A percentile compares a stretch with the other conserved stretches of the same genome.
Evolutionary conservation across 2,329 filamentous ascomycete genomes (phyloP).

Genomic region (Ophiocordyceps polyrhachis-furcata): DNA sequence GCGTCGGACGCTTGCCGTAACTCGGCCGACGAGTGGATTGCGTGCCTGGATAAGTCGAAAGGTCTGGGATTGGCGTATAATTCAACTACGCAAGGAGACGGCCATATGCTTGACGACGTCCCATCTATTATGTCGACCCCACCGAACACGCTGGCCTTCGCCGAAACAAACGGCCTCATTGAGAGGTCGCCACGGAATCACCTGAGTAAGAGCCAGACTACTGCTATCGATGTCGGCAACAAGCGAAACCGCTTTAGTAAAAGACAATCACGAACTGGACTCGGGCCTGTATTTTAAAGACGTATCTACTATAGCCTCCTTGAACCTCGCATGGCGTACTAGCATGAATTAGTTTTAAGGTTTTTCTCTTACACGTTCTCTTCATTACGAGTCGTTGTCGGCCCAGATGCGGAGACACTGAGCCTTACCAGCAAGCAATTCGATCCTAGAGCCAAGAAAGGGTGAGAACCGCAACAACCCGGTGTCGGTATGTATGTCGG

Average conservation of each 20-base stretch:
- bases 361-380: too few species aligned
- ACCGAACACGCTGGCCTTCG: slow-evolving; percentile 48
- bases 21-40: slow-evolving; percentile 80
- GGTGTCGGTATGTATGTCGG: too few species aligned
- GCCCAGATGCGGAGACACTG: too few species aligned
- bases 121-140: slow-evolving; percentile 59
- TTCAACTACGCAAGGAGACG: slow-evolving; percentile 44
- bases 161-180: slow-evolving; percentile 27
- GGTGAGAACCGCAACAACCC: too few species aligned
- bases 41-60: slow-evolving; percentile 67
- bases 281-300: slow-evolving; percentile 62
- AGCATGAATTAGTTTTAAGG: too few species aligned
- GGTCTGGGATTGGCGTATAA: slow-evolving; percentile 67
- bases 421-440: too few species aligned
- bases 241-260: slow-evolving; percentile 67
- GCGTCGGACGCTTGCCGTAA: slow-evolving; percentile 42
- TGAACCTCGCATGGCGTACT: too few species aligned
- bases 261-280: slow-evolving; percentile 83
- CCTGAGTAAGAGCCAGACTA: slow-evolving; percentile 39
- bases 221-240: slow-evolving; percentile 27
- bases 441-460: too few species aligned
- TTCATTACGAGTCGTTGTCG: too few species aligned
- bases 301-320: too few species aligned
- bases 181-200: slow-evolving; percentile 38
- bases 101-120: slow-evolving; percentile 46